Conservation (phyloP, 1,139 yeast species). For the Scheffersomyces lignicola region DNA sequence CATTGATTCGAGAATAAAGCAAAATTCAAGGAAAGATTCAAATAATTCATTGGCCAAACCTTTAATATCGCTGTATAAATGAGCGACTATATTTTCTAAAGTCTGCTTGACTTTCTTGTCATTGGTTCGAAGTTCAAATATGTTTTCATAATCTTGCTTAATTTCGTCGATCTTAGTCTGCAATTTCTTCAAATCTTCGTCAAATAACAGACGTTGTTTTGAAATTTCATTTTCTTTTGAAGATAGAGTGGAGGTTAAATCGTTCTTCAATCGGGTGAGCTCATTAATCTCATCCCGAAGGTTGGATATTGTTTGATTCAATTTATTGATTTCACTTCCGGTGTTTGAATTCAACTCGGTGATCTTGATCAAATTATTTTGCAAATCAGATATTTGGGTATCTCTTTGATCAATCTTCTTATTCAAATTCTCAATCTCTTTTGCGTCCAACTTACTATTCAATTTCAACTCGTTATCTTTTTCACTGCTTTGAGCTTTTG, state of each 20-base stretch:
- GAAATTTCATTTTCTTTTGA: conserved; percentile 61
- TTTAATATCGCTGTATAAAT: conserved; percentile 21
- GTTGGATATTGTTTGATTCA: conserved; percentile 22
- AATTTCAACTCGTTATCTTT: conserved; percentile 12
- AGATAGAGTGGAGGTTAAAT: conserved; percentile 64
- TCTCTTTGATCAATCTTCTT: conserved; percentile 28
- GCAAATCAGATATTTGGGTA: conserved; percentile 29
- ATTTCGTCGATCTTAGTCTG: conserved; percentile 30
- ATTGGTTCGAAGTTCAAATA: conserved; percentile 28
- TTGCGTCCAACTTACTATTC: conserved; percentile 25
- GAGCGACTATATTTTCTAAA: conserved; percentile 23
- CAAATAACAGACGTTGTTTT: conserved; percentile 51
- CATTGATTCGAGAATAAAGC: conserved; percentile 70
- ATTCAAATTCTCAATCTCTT: conserved; percentile 22
- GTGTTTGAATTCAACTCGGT: conserved; percentile 15
- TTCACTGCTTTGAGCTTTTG: conserved; percentile 5
- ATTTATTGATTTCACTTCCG: conserved; percentile 17
- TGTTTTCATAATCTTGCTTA: conserved; percentile 54
- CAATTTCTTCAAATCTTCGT: conserved; percentile 50
- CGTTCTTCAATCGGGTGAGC: conserved; percentile 51
- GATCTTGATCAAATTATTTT: conserved; percentile 22
- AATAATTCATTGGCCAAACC: conserved; percentile 22
- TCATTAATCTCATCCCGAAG: conserved; percentile 30
- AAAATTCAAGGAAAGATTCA: conserved; percentile 44
- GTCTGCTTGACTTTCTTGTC: conserved; percentile 18